Percentiles rank a stretch among this genome's conserved stretches.
phyloP scores from a whole-genome alignment of 257 asterid species.

The Catharanthus roseus region DNA sequence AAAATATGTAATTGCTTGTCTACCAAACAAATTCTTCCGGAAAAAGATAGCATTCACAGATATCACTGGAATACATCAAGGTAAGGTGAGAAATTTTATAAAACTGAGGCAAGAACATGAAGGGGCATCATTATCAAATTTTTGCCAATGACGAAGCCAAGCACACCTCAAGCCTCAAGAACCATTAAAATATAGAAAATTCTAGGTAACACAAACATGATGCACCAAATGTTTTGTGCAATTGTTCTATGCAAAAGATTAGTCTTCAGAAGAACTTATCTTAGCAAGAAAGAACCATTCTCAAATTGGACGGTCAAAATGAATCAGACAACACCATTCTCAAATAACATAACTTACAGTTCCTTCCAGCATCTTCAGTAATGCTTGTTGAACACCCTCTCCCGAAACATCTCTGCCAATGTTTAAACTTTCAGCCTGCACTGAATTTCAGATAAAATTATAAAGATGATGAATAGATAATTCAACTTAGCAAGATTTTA shows the following conservation, averaged over 20 bases:
- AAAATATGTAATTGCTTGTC: neutral
- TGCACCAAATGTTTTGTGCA: neutral
- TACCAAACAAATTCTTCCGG: neutral
- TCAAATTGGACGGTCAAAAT: constrained; percentile 6
- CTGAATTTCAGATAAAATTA: constrained; percentile 32
- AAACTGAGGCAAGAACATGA: neutral
- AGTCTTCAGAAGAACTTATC: neutral
- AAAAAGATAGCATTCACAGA: neutral
- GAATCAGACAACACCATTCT: neutral
- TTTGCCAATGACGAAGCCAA: neutral
- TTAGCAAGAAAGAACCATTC: neutral
- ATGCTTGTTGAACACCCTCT: constrained; percentile 94
- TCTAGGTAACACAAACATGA: neutral
- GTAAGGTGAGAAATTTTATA: neutral
- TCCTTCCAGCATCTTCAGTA: constrained; percentile 96
- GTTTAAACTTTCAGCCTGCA: constrained; percentile 69
- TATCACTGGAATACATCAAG: neutral
- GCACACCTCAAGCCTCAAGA: neutral
- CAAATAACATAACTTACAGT: constrained; percentile 48
- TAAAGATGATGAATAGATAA: constrained; percentile 21
- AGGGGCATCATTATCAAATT: neutral
- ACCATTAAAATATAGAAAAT: neutral
- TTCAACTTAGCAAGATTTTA: constrained; percentile 8
- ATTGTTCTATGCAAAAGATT: neutral
- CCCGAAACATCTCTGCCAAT: constrained; percentile 90